A percentile compares a stretch with the other conserved stretches of the same genome.
Evolutionary conservation across 148 eudicot species (phyloP).

Genomic region (Chenopodium album): DNA sequence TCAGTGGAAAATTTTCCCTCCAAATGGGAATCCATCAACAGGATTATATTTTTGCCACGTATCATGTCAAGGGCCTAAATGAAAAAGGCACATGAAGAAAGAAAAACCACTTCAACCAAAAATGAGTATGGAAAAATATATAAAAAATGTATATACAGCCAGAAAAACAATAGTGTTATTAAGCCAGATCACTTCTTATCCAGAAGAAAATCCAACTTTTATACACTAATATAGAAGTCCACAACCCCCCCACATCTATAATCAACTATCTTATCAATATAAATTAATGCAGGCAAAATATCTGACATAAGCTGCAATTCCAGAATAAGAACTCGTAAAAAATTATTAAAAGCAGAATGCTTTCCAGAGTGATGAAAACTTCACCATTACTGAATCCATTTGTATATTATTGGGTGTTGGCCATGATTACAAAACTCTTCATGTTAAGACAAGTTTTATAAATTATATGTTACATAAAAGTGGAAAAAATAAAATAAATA

Average conservation of each 20-base stretch:
- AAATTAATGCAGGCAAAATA: not conserved
- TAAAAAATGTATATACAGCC: not conserved
- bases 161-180: not conserved
- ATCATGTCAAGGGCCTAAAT: conserved; percentile 70
- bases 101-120: not conserved
- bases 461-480: not conserved
- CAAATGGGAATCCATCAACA: conserved; percentile 51
- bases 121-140: not conserved
- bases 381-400: not conserved
- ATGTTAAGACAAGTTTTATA: not conserved
- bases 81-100: not conserved
- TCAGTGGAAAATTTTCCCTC: conserved; percentile 49
- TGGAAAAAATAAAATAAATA: not conserved
- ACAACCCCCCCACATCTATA: not conserved
- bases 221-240: not conserved
- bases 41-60: conserved; percentile 52
- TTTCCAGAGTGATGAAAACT: not conserved
- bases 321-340: not conserved
- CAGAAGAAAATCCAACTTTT: not conserved
- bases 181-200: not conserved
- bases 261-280: not conserved
- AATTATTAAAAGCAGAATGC: not conserved
- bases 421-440: not conserved
- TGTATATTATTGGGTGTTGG: not conserved
- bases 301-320: not conserved